Evolutionary conservation across 345 rosid genomes (phyloP).

Genomic region (Euphorbia lathyris): DNA sequence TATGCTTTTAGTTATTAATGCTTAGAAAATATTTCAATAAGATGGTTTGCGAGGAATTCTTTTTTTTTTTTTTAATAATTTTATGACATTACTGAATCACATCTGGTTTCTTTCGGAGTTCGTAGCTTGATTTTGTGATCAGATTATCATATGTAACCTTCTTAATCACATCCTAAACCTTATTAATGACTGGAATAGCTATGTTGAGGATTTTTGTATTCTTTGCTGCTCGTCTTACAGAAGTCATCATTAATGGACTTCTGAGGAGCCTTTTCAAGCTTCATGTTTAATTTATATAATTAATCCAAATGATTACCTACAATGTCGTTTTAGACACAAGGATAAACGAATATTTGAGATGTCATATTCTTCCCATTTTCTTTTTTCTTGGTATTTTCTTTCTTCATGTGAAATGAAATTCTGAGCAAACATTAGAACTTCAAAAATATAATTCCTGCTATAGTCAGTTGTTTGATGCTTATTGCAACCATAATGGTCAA

Average conservation of each 20-base stretch:
- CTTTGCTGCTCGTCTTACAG: background rate
- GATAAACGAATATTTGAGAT: background rate
- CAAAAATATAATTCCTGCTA: background rate
- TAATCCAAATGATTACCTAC: background rate
- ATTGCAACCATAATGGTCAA: background rate
- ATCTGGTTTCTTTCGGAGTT: background rate
- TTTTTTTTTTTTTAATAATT: too few species aligned
- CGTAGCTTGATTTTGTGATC: background rate
- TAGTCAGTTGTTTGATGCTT: background rate
- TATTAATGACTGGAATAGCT: background rate
- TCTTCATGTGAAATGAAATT: background rate
- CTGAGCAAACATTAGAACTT: background rate
- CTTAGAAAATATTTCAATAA: background rate
- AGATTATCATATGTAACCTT: background rate
- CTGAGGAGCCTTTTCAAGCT: background rate
- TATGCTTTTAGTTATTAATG: background rate
- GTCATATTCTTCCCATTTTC: background rate
- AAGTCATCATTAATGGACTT: background rate
- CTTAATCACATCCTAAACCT: background rate
- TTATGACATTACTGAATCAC: too few species aligned
- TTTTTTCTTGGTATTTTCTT: background rate
- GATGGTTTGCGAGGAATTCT: background rate
- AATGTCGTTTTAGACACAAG: background rate
- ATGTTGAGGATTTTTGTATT: background rate
- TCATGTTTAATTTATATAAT: background rate